Evolutionary conservation across 1,139 yeast species (phyloP).

Genomic region (Nakaseomyces delphensis): DNA sequence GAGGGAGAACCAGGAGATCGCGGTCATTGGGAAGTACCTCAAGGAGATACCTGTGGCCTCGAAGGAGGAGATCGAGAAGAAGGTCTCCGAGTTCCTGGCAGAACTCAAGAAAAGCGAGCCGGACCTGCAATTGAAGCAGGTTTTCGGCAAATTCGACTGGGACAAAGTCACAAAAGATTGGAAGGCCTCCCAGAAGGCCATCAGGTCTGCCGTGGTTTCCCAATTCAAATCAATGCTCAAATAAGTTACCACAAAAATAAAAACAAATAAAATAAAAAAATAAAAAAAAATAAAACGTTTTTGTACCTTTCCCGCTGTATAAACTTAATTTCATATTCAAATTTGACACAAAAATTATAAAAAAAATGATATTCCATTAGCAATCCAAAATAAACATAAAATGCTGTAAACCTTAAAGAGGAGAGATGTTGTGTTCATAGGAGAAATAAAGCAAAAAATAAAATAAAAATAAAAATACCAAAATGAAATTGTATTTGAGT

Average conservation of each 20-base stretch:
- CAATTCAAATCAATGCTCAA: conserved; percentile 21
- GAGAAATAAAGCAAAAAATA: neutral
- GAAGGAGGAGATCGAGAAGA: conserved; percentile 40
- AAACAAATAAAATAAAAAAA: neutral
- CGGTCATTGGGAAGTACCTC: conserved; percentile 39
- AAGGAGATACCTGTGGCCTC: conserved; percentile 43
- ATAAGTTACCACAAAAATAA: neutral
- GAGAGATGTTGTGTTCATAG: too few species aligned
- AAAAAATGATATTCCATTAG: too few species aligned
- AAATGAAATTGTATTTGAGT: neutral
- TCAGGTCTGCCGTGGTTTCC: conserved; percentile 28
- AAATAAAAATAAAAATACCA: too few species aligned
- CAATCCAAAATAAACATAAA: too few species aligned
- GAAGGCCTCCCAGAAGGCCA: conserved; percentile 40
- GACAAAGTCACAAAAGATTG: conserved; percentile 42
- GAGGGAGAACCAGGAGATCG: conserved; percentile 45
- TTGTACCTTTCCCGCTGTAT: too few species aligned
- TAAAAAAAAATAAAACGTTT: too few species aligned
- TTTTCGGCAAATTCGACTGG: conserved; percentile 44
- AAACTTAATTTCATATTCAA: too few species aligned
- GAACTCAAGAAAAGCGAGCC: conserved; percentile 29
- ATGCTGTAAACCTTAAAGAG: too few species aligned
- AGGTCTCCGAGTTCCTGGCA: conserved; percentile 35
- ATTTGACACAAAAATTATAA: neutral
- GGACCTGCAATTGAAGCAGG: conserved; percentile 33